These are phyloP conservation scores for Leccinum disarticulatum DNA, from an alignment of 768 basidiomycete genomes.

Conservation along the genomic window DNA sequence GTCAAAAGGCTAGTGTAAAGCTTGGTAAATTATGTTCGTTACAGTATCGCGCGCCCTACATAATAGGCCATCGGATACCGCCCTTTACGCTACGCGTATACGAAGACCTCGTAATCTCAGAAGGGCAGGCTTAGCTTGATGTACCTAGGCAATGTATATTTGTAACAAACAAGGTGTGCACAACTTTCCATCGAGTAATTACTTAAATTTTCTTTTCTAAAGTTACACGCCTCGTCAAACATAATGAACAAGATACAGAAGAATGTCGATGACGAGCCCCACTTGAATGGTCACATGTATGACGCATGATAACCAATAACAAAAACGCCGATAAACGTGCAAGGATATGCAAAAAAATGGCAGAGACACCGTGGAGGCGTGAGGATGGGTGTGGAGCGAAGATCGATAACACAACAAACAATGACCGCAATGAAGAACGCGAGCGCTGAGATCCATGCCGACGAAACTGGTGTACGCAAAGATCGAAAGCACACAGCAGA, in stretches of 20 bases:
- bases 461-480: constrained; percentile 16
- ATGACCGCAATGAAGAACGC: constrained; percentile 12
- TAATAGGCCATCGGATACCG: too few species aligned
- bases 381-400: constrained; percentile 15
- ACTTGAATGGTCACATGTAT: background rate
- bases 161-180: too few species aligned
- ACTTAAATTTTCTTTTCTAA: background rate
- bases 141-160: too few species aligned
- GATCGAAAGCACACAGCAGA: constrained; percentile 30
- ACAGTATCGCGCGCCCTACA: too few species aligned
- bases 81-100: too few species aligned
- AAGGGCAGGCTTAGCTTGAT: too few species aligned
- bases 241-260: background rate
- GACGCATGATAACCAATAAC: background rate
- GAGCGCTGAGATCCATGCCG: constrained; percentile 19
- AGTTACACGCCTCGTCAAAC: background rate
- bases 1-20: too few species aligned
- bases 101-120: too few species aligned
- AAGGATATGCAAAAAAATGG: constrained; percentile 29
- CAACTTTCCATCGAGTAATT: background rate
- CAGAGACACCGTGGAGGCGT: constrained; percentile 1
- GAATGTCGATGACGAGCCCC: background rate
- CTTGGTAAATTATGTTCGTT: too few species aligned
- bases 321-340: background rate
- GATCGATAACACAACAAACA: constrained; percentile 23